Evolutionary conservation across 2,329 filamentous ascomycete species (phyloP).

Genomic region (Talaromyces sp.): DNA sequence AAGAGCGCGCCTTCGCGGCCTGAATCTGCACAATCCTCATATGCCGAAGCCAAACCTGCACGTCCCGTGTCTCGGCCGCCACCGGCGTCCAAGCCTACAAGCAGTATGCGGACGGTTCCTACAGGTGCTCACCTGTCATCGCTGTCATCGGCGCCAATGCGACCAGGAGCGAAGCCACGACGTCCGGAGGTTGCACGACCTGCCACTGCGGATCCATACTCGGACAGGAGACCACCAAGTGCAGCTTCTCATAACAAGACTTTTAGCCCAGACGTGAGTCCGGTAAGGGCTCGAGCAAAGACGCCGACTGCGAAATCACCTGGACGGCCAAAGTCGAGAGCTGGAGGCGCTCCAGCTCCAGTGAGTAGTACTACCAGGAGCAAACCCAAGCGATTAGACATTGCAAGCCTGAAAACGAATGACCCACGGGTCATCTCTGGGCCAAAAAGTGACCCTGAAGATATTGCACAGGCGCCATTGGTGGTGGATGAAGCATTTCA

Average conservation of each 20-base stretch:
- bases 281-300: constrained; percentile 21
- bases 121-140: constrained; percentile 32
- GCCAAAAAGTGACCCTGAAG: constrained; percentile 17
- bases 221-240: constrained; percentile 42
- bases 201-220: constrained; percentile 29
- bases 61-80: constrained; percentile 27
- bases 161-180: constrained; percentile 36
- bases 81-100: constrained; percentile 26
- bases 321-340: constrained; percentile 27
- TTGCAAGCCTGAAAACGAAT: constrained; percentile 23
- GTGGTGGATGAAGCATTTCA: constrained; percentile 32
- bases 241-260: constrained; percentile 43
- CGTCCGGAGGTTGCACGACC: constrained; percentile 31
- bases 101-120: constrained; percentile 19
- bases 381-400: constrained; percentile 28
- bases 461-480: constrained; percentile 11
- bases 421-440: constrained; percentile 14
- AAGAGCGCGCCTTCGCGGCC: constrained; percentile 47
- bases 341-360: constrained; percentile 22
- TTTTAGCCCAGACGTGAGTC: constrained; percentile 19
- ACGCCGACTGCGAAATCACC: constrained; percentile 27
- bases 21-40: constrained; percentile 52
- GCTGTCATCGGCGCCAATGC: constrained; percentile 55
- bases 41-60: constrained; percentile 37
- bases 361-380: constrained; percentile 25